phyloP scores from a whole-genome alignment of 257 asterid genomes.

The Cordia subcordata region DNA sequence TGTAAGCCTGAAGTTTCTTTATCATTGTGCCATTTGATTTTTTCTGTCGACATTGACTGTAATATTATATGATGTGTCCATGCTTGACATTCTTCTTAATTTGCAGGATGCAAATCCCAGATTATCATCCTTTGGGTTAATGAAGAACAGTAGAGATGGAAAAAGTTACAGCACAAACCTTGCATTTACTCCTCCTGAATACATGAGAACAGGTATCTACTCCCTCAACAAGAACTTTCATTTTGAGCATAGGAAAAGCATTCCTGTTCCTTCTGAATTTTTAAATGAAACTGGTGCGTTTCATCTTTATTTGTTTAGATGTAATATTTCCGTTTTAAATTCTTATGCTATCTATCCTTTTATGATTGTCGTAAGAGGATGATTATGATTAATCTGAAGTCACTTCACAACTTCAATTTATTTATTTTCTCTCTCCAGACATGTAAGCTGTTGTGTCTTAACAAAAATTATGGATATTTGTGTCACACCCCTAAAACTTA shows the following conservation, averaged over 20 bases:
- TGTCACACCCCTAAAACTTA: too few species aligned
- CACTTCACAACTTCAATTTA: too few species aligned
- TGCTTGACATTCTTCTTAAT: not conserved
- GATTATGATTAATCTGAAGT: too few species aligned
- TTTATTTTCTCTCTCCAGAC: too few species aligned
- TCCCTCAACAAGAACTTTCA: not conserved
- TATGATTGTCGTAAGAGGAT: too few species aligned
- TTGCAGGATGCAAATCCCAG: conserved; percentile 55
- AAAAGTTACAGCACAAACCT: conserved; percentile 69
- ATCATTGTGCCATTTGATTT: not conserved
- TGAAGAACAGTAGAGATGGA: conserved; percentile 73
- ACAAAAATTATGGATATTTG: too few species aligned
- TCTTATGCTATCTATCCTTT: too few species aligned
- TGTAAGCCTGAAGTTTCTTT: conserved; percentile 36
- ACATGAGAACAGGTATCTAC: conserved; percentile 52
- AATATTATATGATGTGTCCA: not conserved
- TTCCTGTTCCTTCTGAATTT: not conserved
- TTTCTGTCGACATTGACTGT: not conserved
- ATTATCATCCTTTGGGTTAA: conserved; percentile 64
- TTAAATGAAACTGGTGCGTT: too few species aligned
- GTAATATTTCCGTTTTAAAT: too few species aligned
- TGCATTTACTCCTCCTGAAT: conserved; percentile 77
- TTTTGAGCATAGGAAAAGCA: not conserved
- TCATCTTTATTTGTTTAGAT: too few species aligned
- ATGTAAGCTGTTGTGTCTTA: too few species aligned